Conservation (phyloP, 2,329 filamentous ascomycete genomes). For the Arthrobotrys conoides region DNA sequence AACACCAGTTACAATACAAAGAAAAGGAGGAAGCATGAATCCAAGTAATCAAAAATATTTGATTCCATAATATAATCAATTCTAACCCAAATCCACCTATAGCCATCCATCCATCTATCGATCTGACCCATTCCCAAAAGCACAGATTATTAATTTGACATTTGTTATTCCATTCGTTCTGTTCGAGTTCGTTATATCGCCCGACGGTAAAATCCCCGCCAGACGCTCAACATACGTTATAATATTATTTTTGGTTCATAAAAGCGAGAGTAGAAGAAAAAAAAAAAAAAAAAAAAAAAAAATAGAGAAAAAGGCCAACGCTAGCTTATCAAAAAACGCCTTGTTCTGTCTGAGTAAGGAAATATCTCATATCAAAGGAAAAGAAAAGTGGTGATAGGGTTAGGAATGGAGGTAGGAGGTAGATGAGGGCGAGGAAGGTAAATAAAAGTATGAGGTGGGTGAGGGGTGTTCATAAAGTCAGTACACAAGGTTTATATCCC, state of each 20-base stretch:
- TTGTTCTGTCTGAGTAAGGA: conserved; percentile 27
- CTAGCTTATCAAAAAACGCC: conserved; percentile 26
- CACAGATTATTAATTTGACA: neutral
- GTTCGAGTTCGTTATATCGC: neutral
- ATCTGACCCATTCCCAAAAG: neutral
- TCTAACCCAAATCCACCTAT: neutral
- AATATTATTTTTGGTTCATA: conserved; percentile 26
- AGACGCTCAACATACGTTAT: conserved; percentile 7
- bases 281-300: neutral
- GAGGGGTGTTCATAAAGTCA: neutral
- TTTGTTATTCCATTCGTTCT: conserved; percentile 8
- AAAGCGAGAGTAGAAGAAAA: conserved; percentile 16
- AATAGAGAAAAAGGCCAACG: conserved; percentile 4
- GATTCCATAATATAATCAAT: no score
- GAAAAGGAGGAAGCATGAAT: no score
- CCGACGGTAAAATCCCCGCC: neutral
- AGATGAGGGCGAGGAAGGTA: conserved; percentile 12
- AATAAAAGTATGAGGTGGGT: neutral
- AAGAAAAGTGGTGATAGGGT: neutral
- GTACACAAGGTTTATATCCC: conserved; percentile 12
- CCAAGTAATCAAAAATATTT: no score
- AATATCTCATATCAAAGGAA: conserved; percentile 10
- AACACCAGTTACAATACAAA: no score
- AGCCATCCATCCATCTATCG: neutral
- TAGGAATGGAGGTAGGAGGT: neutral